These are phyloP conservation scores for Extremus antarcticus DNA, from an alignment of 495 filamentous ascomycete genomes.

Conservation along the genomic window DNA sequence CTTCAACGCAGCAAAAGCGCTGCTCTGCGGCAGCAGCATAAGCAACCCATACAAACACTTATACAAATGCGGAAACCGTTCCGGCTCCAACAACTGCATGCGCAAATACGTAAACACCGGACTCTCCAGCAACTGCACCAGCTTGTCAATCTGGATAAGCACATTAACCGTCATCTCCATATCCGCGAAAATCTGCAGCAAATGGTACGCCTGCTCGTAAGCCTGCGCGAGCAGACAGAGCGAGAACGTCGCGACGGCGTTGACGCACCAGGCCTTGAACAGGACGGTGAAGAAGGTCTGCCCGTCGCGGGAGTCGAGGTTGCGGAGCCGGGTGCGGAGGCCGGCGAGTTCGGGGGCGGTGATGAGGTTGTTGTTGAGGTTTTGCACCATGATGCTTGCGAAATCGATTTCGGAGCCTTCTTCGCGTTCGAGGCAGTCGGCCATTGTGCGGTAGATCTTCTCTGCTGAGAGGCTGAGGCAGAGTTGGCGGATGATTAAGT, in stretches of 20 bases:
- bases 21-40: conserved; percentile 96
- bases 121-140: conserved; percentile 94
- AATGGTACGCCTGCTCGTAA: conserved; percentile 95
- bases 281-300: conserved; percentile 91
- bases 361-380: conserved; percentile 97
- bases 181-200: conserved; percentile 94
- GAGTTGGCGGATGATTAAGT: conserved; percentile 90
- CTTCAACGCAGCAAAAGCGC: conserved; percentile 91
- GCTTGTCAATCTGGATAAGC: conserved; percentile 97
- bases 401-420: conserved; percentile 99
- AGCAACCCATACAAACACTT: conserved; percentile 96
- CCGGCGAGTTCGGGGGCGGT: conserved; percentile 92
- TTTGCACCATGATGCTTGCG: conserved; percentile 98
- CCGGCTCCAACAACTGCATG: conserved; percentile 94
- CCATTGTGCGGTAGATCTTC: conserved; percentile 89
- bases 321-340: conserved; percentile 77
- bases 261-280: conserved; percentile 97
- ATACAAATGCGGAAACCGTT: conserved; percentile 90
- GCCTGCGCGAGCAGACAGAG: conserved; percentile 92
- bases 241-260: conserved; percentile 94
- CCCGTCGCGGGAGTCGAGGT: conserved; percentile 74
- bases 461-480: conserved; percentile 88
- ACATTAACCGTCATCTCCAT: conserved; percentile 98
- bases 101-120: conserved; percentile 98
- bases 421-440: conserved; percentile 95